These are phyloP conservation scores for Penicillium decumbens DNA, from an alignment of 2,329 filamentous ascomycete species.

Conservation along the genomic window DNA sequence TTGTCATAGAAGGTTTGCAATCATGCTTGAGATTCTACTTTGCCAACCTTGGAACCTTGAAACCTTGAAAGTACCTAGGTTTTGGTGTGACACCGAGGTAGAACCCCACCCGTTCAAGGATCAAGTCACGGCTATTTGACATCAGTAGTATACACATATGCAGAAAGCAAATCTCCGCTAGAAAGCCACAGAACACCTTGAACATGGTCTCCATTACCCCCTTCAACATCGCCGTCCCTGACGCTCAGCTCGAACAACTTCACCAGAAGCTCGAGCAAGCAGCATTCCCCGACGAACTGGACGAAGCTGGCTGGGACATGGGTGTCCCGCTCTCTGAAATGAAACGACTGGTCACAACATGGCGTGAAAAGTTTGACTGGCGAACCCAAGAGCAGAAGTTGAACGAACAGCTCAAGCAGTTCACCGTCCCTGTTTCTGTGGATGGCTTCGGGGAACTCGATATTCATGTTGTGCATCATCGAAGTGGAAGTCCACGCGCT, in stretches of 20 bases:
- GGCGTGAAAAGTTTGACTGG: conserved; percentile 59
- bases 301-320: conserved; percentile 52
- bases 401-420: conserved; percentile 58
- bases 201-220: conserved; percentile 25
- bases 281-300: conserved; percentile 55
- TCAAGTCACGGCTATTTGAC: background rate
- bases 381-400: conserved; percentile 54
- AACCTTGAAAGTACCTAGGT: too few species aligned
- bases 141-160: too few species aligned
- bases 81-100: conserved; percentile 11
- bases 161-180: background rate
- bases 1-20: background rate
- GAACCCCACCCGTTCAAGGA: conserved; percentile 1
- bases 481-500: conserved; percentile 48
- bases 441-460: conserved; percentile 57
- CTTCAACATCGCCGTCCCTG: conserved; percentile 51
- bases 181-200: background rate
- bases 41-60: background rate
- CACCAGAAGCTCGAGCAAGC: conserved; percentile 53
- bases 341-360: conserved; percentile 55
- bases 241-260: conserved; percentile 51
- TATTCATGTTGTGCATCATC: conserved; percentile 62
- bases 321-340: conserved; percentile 55
- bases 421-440: conserved; percentile 50
- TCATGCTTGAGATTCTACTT: background rate